Base-by-base conservation (phyloP, 257 asterid species). In the Nyctanthes arbortristis region DNA sequence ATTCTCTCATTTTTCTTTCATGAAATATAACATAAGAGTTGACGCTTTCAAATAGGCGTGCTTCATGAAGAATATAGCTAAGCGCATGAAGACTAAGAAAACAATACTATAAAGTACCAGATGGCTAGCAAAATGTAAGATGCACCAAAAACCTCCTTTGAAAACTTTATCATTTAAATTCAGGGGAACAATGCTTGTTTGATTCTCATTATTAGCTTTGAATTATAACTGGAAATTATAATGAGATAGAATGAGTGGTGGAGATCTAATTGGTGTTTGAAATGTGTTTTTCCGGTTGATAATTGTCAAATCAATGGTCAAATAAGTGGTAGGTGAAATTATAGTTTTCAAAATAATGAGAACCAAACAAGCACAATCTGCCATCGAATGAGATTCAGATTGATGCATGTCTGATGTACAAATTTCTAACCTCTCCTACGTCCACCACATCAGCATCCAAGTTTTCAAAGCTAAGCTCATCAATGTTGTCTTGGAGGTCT, bases 341-440 rank as follows among this genome's bases (percentile, higher is more conserved):
- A n/a, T n/a, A n/a, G n/a, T n/a, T n/a, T n/a, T n/a, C n/a, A n/a
- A n/a, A n/a, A n/a, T n/a, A n/a, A n/a, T n/a, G n/a, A n/a, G n/a
- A n/a, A n/a, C n/a, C n/a, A n/a, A n/a, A n/a, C n/a, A n/a, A n/a
- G 40, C 31, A 49, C 25, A 68, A 59, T 33, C 45, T 40, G 56
- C 31, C 57, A 7, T 71, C 27, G 6, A 45, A 37, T 39, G 31
- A 64, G 64, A 63, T 71, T 71, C 61, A 67, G 66, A 54, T 55
- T 31, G 75, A 77, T 56, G 31, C 69, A 61, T 58, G 39, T 68
- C 68, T 54, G 43, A 71, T 66, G 49, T 24, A 72, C 36, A 63
- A 61, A 60, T 63, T 59, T 63, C 90, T 60, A 71, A 88, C 97
- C 96, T 84, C 89, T 45, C 63, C 86, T 28, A 87, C 74, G 62